Evolutionary conservation across 1,284 basidiomycete genomes (phyloP).

Genomic region (Microbotryum violaceum): DNA sequence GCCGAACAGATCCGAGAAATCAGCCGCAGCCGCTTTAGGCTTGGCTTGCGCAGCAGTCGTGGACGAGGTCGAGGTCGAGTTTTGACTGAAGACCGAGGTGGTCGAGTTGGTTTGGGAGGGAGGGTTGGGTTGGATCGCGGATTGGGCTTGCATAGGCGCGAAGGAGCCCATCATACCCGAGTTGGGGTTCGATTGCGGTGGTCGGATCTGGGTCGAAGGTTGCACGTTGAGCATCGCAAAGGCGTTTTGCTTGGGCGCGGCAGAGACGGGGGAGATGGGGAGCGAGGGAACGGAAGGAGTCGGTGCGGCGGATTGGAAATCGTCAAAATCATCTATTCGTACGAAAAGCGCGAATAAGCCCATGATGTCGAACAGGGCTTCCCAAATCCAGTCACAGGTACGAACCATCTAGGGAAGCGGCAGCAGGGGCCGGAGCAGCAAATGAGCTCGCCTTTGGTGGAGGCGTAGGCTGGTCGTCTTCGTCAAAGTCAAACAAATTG

Average conservation of each 20-base stretch:
- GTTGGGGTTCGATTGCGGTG: constrained; percentile 30
- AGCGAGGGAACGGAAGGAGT: constrained; percentile 36
- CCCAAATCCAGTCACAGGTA: background rate
- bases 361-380: no score
- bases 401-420: constrained; percentile 18
- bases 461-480: constrained; percentile 49
- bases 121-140: background rate
- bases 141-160: constrained; percentile 8
- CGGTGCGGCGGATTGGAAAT: constrained; percentile 74
- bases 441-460: constrained; percentile 32
- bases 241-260: constrained; percentile 35
- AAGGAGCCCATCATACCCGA: constrained; percentile 16
- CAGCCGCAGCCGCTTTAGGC: constrained; percentile 7
- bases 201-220: constrained; percentile 11
- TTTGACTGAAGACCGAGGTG: background rate
- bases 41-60: no score
- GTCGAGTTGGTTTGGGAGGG: background rate
- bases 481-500: constrained; percentile 69
- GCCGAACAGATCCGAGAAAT: constrained; percentile 29
- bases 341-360: background rate
- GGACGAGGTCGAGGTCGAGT: background rate
- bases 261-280: constrained; percentile 23
- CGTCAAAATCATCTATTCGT: constrained; percentile 69
- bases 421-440: constrained; percentile 31
- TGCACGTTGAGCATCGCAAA: constrained; percentile 49